Evolutionary conservation across 805 yeast genomes (phyloP).

Genomic region (Metschnikowia kunwiensis): DNA sequence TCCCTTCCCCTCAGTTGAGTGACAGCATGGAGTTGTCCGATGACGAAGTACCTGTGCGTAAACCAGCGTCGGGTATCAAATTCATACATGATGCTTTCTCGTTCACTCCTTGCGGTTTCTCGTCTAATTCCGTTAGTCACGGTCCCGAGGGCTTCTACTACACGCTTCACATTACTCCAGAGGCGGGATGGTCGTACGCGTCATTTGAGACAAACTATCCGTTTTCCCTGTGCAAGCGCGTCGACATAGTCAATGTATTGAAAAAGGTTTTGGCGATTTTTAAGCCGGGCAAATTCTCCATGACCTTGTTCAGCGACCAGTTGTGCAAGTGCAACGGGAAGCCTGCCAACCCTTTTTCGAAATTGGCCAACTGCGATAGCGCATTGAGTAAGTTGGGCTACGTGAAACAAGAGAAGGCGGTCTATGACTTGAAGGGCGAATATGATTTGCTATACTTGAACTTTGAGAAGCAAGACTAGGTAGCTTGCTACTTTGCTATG

Average conservation of each 20-base stretch:
- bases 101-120: conserved; percentile 91
- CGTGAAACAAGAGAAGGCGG: conserved; percentile 59
- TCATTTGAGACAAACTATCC: conserved; percentile 89
- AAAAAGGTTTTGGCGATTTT: conserved; percentile 59
- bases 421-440: conserved; percentile 67
- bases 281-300: conserved; percentile 72
- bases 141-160: conserved; percentile 50
- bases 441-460: conserved; percentile 71
- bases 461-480: conserved; percentile 41
- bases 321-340: conserved; percentile 4
- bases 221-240: conserved; percentile 31
- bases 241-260: conserved; percentile 54
- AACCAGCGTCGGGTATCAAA: conserved; percentile 16
- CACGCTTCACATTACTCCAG: conserved; percentile 94
- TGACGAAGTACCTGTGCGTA: conserved; percentile 6
- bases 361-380: conserved; percentile 13
- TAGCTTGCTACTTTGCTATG: not conserved
- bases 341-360: conserved; percentile 5
- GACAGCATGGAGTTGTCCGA: conserved; percentile 27
- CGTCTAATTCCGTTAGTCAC: conserved; percentile 75
- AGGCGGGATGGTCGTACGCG: conserved; percentile 91
- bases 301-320: conserved; percentile 35
- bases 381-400: conserved; percentile 43
- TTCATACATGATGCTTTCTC: conserved; percentile 82
- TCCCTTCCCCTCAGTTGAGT: conserved; percentile 36